Conservation (phyloP, 225 moss, liverwort and hornwort species). For the Marchantia polymorpha region DNA sequence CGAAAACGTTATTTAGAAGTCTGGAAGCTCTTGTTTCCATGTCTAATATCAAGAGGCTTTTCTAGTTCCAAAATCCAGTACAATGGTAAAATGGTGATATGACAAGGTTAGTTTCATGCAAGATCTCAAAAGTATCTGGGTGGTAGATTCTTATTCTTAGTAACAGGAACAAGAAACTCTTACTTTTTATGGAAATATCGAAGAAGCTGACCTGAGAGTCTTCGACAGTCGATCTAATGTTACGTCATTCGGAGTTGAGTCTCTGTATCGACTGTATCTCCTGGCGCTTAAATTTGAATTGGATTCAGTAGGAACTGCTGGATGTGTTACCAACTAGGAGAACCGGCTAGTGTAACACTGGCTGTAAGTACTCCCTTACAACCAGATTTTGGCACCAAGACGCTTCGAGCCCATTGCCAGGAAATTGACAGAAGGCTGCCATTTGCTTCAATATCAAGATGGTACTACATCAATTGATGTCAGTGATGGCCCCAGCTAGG, state of each 20-base stretch:
- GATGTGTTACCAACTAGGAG: not conserved
- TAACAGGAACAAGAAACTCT: not conserved
- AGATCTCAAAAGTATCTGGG: not conserved
- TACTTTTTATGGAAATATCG: not conserved
- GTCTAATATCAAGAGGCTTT: conserved; percentile 18
- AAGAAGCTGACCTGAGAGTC: not conserved
- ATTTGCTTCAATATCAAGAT: not conserved
- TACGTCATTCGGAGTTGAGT: not conserved
- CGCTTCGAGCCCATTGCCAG: not conserved
- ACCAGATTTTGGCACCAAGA: not conserved
- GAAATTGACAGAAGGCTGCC: not conserved
- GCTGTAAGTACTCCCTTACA: not conserved
- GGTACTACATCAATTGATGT: too few species aligned
- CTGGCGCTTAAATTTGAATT: not conserved
- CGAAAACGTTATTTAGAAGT: conserved; percentile 4
- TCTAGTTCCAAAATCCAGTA: not conserved
- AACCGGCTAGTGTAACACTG: not conserved
- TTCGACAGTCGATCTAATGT: not conserved
- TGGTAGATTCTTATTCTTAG: not conserved
- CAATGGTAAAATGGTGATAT: not conserved
- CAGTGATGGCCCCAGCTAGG: too few species aligned
- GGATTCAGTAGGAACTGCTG: not conserved
- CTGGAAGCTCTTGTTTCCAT: conserved; percentile 12
- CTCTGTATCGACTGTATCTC: not conserved
- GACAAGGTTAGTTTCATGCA: not conserved